Base-by-base conservation (phyloP, 2,329 filamentous ascomycete genomes). In the Fusarium piperis region DNA sequence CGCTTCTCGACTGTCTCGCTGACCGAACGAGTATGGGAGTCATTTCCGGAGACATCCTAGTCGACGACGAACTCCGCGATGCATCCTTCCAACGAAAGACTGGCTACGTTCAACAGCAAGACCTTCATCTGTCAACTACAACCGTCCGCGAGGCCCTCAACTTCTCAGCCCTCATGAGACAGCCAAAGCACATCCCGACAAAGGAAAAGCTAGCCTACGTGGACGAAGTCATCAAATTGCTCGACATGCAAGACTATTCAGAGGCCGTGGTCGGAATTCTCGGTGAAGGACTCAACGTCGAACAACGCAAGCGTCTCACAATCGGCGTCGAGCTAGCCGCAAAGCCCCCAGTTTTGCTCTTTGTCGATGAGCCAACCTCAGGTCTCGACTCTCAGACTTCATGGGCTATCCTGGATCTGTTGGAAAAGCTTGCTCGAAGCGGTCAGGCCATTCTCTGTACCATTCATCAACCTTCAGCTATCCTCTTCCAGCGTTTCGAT, bases 71-170 rank as follows among this genome's bases (percentile, higher is more conserved):
- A 44, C 89, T 88, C 32, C 89, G 92, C 36, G 93, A 95, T 71
- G 85, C 86, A 13, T 93, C 92, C 0, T 97, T 97, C 86, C 94
- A 96, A 79, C 90, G 94, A 60, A 95, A 94, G 81, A 95, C 93
- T 0, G 94, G 94, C 46, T 96, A 96, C 73, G 94, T 94, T 26
- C 93, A 96, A 77, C 94, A 97, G 79, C 93, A 96, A 77, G 94
- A 97, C 86, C 86, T 97, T 2, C 94, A 97, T 79, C 84, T 95
- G 13, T 86, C 90, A 15, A 96, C 93, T 0, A 90, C 91, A 0
- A 97, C 94, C 0, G 94, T 97, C 28, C 90, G 94, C 64, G 94
- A 97, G 81, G 93, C 93, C 4, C 85, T 97, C 35, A 89, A 89
- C 71, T 97, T 97, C 81, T 94, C 91, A 72, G 94, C 94, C n/a